Conservation (phyloP, 371 early-diverging fungal species). For the Thermomucor indicae-seudaticae region DNA sequence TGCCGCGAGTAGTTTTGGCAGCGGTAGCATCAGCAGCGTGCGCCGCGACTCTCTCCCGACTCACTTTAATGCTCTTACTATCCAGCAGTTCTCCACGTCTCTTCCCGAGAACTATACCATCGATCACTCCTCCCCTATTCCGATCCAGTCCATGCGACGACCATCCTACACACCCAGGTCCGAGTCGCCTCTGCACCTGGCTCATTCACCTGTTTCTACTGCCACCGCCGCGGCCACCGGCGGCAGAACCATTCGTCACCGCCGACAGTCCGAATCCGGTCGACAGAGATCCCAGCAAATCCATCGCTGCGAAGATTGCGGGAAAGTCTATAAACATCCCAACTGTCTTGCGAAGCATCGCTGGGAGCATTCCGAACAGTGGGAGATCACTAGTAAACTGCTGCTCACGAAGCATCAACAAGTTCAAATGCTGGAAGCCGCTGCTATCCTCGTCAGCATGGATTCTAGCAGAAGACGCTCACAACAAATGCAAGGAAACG, state of each 20-base stretch:
- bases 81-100: constrained; percentile 14
- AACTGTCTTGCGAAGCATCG: constrained; percentile 66
- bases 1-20: neutral
- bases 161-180: constrained; percentile 4
- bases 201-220: constrained; percentile 1
- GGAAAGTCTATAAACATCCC: constrained; percentile 55
- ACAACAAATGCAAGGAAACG: no score
- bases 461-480: constrained; percentile 7
- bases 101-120: constrained; percentile 28
- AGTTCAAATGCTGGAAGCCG: constrained; percentile 62
- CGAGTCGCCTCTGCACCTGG: constrained; percentile 5
- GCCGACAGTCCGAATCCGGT: constrained; percentile 1
- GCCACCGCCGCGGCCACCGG: constrained; percentile 17
- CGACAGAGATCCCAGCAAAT: neutral
- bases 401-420: constrained; percentile 72
- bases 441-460: constrained; percentile 51
- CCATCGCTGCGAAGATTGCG: constrained; percentile 45
- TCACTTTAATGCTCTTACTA: constrained; percentile 17
- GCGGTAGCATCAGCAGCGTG: neutral
- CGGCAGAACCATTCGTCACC: constrained; percentile 13
- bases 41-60: constrained; percentile 15
- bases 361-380: constrained; percentile 70
- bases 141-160: constrained; percentile 1
- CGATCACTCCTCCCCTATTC: constrained; percentile 16
- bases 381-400: constrained; percentile 61